Evolutionary conservation across 345 rosid species (phyloP).

Genomic region (Linum trigynum): DNA sequence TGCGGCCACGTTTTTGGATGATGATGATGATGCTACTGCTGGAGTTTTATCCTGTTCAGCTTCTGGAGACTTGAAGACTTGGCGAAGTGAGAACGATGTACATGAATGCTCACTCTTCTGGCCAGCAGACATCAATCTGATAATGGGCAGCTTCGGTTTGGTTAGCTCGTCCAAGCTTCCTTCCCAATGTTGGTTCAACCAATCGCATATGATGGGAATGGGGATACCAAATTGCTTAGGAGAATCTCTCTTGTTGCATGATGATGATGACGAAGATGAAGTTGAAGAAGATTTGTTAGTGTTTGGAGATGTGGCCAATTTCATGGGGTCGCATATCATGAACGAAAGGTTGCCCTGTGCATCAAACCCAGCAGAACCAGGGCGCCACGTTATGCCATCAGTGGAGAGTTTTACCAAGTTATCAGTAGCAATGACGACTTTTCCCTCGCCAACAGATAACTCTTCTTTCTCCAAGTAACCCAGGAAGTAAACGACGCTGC

Average conservation of each 20-base stretch:
- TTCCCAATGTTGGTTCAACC: conserved; percentile 99
- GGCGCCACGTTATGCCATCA: conserved; percentile 67
- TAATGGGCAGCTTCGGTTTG: conserved; percentile 78
- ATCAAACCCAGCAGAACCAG: conserved; percentile 95
- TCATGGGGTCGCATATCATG: conserved; percentile 97
- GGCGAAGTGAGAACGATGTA: conserved; percentile 73
- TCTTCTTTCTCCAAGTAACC: conserved; percentile 61
- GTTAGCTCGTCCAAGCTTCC: conserved; percentile 82
- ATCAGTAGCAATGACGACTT: conserved; percentile 87
- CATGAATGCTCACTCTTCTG: conserved; percentile 84
- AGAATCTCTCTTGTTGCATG: conserved; percentile 57
- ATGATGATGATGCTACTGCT: conserved; percentile 21
- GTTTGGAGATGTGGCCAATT: conserved; percentile 79
- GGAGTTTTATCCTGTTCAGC: conserved; percentile 34
- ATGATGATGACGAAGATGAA: conserved; percentile 53
- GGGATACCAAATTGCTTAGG: conserved; percentile 90
- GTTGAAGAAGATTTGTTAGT: conserved; percentile 52
- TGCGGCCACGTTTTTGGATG: conserved; percentile 32
- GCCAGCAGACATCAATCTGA: conserved; percentile 83
- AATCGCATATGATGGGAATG: conserved; percentile 77
- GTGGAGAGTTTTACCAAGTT: conserved; percentile 84
- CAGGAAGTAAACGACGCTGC: conserved; percentile 61
- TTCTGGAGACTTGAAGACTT: conserved; percentile 63
- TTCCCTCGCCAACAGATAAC: conserved; percentile 70
- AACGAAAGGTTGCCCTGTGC: conserved; percentile 85